phyloP scores from a whole-genome alignment of 2,329 filamentous ascomycete species.

The Hymenoscyphus repandus region DNA sequence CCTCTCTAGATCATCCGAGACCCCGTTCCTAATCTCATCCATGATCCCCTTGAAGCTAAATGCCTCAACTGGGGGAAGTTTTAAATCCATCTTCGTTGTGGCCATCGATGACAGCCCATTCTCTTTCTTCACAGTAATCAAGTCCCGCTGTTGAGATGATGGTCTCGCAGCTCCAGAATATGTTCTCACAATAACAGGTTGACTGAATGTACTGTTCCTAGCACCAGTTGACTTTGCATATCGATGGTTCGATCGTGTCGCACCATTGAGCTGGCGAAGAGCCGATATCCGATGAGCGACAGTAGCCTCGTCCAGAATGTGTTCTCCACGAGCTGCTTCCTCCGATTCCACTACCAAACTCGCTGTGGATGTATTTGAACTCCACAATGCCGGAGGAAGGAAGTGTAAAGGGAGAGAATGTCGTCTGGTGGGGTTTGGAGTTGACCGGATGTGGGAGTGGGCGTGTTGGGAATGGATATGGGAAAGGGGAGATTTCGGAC shows the following conservation, averaged over 20 bases:
- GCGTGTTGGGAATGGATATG: constrained; percentile 9
- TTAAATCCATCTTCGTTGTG: constrained; percentile 32
- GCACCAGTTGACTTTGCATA: constrained; percentile 53
- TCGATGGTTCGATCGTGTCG: constrained; percentile 36
- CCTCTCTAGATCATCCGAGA: constrained; percentile 54
- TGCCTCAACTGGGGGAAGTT: constrained; percentile 56
- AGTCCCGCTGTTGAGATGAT: constrained; percentile 25
- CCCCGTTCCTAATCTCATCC: constrained; percentile 45
- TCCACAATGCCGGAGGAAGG: constrained; percentile 29
- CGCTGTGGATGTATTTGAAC: constrained; percentile 28
- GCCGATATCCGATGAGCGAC: constrained; percentile 54
- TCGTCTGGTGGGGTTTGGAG: constrained; percentile 23
- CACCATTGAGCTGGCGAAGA: constrained; percentile 50
- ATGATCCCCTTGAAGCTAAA: constrained; percentile 63
- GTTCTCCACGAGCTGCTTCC: constrained; percentile 30
- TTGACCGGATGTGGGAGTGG: constrained; percentile 14
- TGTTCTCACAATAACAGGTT: constrained; percentile 61
- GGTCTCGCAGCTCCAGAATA: constrained; percentile 47
- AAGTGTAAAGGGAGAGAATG: constrained; percentile 30
- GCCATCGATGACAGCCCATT: constrained; percentile 20
- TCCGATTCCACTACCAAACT: constrained; percentile 31
- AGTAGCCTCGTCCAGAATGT: constrained; percentile 47
- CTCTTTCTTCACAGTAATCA: constrained; percentile 25
- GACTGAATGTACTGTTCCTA: constrained; percentile 52
- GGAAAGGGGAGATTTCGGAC: constrained; percentile 13